phyloP scores from a whole-genome alignment of 1,284 basidiomycete species.

The Violaceomyces palustris region DNA sequence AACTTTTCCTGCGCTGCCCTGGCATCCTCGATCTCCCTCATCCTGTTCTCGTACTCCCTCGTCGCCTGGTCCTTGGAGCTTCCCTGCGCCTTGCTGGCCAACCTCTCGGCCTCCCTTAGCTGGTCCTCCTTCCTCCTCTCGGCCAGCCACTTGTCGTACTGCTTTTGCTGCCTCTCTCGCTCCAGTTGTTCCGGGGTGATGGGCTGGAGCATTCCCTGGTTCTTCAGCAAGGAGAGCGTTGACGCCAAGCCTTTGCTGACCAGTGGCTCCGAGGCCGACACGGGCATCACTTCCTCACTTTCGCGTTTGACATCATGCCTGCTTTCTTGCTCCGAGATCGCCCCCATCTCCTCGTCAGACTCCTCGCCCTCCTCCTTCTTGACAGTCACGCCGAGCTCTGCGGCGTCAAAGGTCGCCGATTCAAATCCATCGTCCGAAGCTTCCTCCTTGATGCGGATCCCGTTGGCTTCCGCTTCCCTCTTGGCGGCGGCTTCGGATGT shows the following conservation, averaged over 20 bases:
- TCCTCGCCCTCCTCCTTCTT: constrained; percentile 59
- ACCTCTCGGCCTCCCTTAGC: constrained; percentile 72
- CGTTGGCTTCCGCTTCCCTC: constrained; percentile 10
- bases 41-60: constrained; percentile 86
- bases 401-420: constrained; percentile 14
- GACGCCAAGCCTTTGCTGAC: constrained; percentile 66
- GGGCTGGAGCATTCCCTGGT: constrained; percentile 79
- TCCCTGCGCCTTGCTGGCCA: constrained; percentile 52
- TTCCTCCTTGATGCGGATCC: constrained; percentile 55
- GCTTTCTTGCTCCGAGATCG: constrained; percentile 7
- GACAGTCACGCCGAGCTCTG: constrained; percentile 4
- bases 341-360: constrained; percentile 58
- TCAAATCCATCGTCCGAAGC: constrained; percentile 50
- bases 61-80: constrained; percentile 76
- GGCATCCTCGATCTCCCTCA: constrained; percentile 85
- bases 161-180: constrained; percentile 74
- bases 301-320: background rate
- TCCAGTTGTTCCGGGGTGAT: constrained; percentile 66
- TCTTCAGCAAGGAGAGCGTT: constrained; percentile 78
- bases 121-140: constrained; percentile 71
- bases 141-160: constrained; percentile 84
- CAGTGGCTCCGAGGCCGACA: constrained; percentile 9
- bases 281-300: background rate
- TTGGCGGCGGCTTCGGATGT: background rate
- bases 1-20: constrained; percentile 75